A percentile compares a stretch with the other conserved stretches of the same genome.
phyloP scores from a whole-genome alignment of 2,329 filamentous ascomycete species.

The Chlorencoelia australis region DNA sequence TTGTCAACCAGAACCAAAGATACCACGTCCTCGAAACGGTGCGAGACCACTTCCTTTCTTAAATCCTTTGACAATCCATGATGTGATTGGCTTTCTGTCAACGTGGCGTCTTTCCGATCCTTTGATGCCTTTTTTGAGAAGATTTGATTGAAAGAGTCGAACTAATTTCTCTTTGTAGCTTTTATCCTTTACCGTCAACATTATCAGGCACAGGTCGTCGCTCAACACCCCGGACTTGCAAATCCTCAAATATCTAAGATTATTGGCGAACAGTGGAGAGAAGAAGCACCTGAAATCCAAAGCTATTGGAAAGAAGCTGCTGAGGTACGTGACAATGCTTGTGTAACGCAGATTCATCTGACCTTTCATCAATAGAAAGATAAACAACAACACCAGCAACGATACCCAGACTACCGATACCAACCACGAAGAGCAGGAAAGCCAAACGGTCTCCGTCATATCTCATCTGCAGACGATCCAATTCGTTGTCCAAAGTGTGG shows the following conservation, averaged over 20 bases:
- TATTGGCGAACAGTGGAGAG: constrained; percentile 79
- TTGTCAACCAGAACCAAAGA: constrained; percentile 62
- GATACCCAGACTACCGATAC: constrained; percentile 91
- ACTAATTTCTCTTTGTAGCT: constrained; percentile 44
- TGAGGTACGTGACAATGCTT: constrained; percentile 43
- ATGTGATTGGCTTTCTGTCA: constrained; percentile 14
- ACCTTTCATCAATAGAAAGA: constrained; percentile 49
- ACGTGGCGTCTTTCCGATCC: constrained; percentile 9
- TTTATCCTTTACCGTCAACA: constrained; percentile 97
- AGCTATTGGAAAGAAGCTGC: constrained; percentile 81
- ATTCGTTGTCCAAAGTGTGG: constrained; percentile 61
- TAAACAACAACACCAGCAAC: constrained; percentile 76
- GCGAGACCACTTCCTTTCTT: constrained; percentile 32
- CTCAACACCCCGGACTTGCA: constrained; percentile 75
- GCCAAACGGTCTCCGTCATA: constrained; percentile 14
- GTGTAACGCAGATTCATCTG: neutral
- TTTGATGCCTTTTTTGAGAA: constrained; percentile 17
- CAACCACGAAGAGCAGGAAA: constrained; percentile 48
- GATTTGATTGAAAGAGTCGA: no score
- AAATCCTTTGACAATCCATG: constrained; percentile 14
- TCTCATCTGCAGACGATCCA: constrained; percentile 35
- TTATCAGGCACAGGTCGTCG: constrained; percentile 73
- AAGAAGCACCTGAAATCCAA: constrained; percentile 64
- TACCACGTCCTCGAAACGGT: constrained; percentile 63
- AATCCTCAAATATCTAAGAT: constrained; percentile 98